Evolutionary conservation across 768 basidiomycete genomes (phyloP), one percentile per base, ranked within the genome.

Genomic region (Artomyces pyxidatus): DNA sequence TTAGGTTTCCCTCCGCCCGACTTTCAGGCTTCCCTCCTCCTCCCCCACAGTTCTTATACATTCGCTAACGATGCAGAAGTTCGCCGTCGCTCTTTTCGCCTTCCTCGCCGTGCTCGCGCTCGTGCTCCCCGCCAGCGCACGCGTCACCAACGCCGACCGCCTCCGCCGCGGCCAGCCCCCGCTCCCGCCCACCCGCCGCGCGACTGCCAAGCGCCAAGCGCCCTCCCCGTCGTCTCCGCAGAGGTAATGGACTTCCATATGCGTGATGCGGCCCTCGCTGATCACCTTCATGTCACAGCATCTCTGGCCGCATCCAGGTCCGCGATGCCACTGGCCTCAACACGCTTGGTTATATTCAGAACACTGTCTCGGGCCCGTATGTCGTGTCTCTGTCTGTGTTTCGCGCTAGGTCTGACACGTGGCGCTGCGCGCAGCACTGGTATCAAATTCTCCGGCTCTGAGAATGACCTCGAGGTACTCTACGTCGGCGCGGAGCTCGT

Each of bases 111-210:
- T 26, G 17, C 16, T 44, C 25, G 42, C 30, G 26, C 17, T 26
- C 26, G 42, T 28, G 23, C 42, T 10, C 16, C 21, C 21, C 25
- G 23, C 42, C 12, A n/a, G n/a, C 6, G 29, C 45, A 25, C 32
- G 49, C 48, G 16, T 49, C 30, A 40, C 42, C 42, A 44, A 44
- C 21, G 42, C 42, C 3, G 42, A 44, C 26, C 42, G 42, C 23
- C 42, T 44, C 21, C 42, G 42, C 26, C 42, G 42, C n/a, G 26
- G 26, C 6, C 25, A 23, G 8, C 42, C 42, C 42, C 42, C 27
- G 22, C 16, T 29, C 16, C 42, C 26, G 8, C 23, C 35, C 47
- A 3, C 48, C 37, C 23, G 46, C 41, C 28, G 47, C 32, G n/a
- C 23, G 43, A 17, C 52, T 47, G 42, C 25, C 6, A 44, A 44